Evolutionary conservation across 1,139 yeast species (phyloP).

Genomic region (Yamadazyma trypodendri): DNA sequence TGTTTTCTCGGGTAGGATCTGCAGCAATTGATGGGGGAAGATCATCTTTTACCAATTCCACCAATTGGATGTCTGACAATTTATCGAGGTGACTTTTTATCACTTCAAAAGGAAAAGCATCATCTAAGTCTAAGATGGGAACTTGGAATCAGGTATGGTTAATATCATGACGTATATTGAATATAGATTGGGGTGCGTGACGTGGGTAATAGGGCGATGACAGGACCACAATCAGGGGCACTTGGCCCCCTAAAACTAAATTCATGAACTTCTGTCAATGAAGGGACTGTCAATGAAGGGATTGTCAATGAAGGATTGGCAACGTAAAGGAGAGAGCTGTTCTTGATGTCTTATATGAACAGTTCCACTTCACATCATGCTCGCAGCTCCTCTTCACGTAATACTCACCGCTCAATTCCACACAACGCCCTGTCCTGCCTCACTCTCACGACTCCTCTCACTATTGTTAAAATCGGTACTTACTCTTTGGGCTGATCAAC

Average conservation of each 20-base stretch:
- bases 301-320: too few species aligned
- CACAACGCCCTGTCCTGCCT: background rate
- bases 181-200: background rate
- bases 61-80: slow-evolving; percentile 36
- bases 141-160: slow-evolving; percentile 5
- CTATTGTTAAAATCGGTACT: slow-evolving; percentile 5
- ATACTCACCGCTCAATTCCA: too few species aligned
- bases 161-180: background rate
- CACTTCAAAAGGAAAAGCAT: slow-evolving; percentile 39
- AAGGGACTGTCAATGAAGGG: too few species aligned
- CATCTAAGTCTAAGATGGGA: slow-evolving; percentile 13
- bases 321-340: too few species aligned
- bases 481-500: slow-evolving; percentile 5
- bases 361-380: too few species aligned
- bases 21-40: slow-evolving; percentile 43
- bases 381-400: too few species aligned
- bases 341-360: too few species aligned
- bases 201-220: too few species aligned
- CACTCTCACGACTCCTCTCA: too few species aligned
- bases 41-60: slow-evolving; percentile 33
- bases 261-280: too few species aligned
- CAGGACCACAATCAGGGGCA: too few species aligned
- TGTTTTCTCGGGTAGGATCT: slow-evolving; percentile 37
- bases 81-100: slow-evolving; percentile 40
- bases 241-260: too few species aligned